Conservation (phyloP, 2,329 filamentous ascomycete genomes). For the Madurella fahalii region DNA sequence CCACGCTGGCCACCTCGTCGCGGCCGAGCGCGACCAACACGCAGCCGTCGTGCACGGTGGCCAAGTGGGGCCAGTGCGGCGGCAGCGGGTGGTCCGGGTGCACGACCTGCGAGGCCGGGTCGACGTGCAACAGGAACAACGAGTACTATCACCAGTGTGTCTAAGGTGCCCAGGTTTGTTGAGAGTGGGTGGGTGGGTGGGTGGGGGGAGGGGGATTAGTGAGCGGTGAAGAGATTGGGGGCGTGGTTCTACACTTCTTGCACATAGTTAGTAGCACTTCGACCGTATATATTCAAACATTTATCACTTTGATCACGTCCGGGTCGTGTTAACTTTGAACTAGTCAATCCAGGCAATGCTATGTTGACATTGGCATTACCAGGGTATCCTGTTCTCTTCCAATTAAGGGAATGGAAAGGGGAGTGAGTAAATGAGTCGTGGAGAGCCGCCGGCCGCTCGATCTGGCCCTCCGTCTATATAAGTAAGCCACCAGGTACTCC, state of each 20-base stretch:
- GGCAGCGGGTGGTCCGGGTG: conserved; percentile 35
- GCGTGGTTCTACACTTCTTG: no score
- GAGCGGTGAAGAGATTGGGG: not conserved
- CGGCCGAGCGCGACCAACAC: not conserved
- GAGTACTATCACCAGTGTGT: conserved; percentile 41
- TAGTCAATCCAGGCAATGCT: no score
- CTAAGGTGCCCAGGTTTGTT: conserved; percentile 20
- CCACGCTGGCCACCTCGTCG: conserved; percentile 1
- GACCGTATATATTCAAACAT: conserved; percentile 4
- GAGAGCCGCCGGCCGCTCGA: not conserved
- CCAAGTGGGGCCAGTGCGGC: conserved; percentile 38
- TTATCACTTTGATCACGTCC: no score
- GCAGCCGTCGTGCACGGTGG: conserved; percentile 20
- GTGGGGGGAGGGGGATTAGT: not conserved
- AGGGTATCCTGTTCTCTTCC: not conserved
- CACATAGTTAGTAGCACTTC: not conserved
- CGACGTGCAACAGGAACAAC: conserved; percentile 37
- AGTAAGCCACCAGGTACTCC: not conserved
- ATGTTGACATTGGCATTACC: not conserved
- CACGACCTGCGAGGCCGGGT: conserved; percentile 34
- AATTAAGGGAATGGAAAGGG: not conserved
- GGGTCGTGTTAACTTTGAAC: no score
- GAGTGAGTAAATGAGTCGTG: not conserved
- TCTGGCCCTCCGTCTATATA: not conserved
- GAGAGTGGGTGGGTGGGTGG: not conserved